Evolutionary conservation across 345 rosid species (phyloP).

Genomic region (Cardamine resedifolia): DNA sequence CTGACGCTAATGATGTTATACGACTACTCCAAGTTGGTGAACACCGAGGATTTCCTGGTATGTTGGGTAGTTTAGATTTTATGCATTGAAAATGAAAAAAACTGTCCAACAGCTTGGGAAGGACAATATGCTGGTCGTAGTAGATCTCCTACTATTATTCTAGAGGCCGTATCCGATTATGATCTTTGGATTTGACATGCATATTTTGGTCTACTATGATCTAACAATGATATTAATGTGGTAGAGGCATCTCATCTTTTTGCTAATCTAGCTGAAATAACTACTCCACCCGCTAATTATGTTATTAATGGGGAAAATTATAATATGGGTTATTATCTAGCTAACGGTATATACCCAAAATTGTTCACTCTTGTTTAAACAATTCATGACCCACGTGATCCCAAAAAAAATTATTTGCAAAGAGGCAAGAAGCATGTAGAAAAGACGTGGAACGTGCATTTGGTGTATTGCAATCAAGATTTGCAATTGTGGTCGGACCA

Average conservation of each 20-base stretch:
- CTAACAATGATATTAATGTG: background rate
- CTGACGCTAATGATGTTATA: background rate
- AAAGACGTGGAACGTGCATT: too few species aligned
- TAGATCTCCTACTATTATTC: background rate
- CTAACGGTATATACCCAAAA: background rate
- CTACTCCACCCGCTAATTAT: background rate
- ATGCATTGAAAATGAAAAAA: constrained; percentile 5
- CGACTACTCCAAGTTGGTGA: background rate
- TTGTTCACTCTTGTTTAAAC: background rate
- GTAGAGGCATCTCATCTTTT: background rate
- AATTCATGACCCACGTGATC: background rate
- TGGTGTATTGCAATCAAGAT: too few species aligned
- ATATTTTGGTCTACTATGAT: background rate
- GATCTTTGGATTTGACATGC: background rate
- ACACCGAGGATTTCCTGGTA: background rate
- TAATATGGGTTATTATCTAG: background rate
- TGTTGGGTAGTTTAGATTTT: constrained; percentile 12
- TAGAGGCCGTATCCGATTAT: background rate
- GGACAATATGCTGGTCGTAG: background rate
- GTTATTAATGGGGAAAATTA: background rate
- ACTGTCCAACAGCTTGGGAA: too few species aligned
- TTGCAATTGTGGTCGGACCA: too few species aligned
- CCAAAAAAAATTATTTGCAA: background rate
- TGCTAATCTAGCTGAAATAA: background rate
- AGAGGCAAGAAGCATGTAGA: background rate